Evolutionary conservation across 257 asterid genomes (phyloP).

Genomic region (Haberlea rhodopensis): DNA sequence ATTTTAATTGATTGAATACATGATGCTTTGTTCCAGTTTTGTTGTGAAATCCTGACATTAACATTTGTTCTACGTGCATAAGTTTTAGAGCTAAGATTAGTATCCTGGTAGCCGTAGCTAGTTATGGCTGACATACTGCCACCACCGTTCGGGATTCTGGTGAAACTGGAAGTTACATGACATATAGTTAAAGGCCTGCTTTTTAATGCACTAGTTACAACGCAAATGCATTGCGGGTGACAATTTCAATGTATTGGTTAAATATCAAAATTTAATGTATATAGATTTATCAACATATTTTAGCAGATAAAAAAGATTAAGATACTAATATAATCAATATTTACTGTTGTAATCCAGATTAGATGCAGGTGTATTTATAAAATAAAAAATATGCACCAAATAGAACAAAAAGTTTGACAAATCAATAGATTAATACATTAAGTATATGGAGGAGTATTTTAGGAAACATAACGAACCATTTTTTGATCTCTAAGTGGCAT

Average conservation of each 20-base stretch:
- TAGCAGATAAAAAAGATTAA: too few relatives aligned
- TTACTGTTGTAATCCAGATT: too few relatives aligned
- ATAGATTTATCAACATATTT: too few relatives aligned
- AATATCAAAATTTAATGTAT: not conserved
- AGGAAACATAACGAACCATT: not conserved
- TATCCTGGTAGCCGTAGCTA: not conserved
- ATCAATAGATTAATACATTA: not conserved
- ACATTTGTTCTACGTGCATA: not conserved
- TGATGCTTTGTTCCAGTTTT: not conserved
- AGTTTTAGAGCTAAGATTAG: not conserved
- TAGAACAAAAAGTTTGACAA: not conserved
- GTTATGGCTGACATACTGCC: not conserved
- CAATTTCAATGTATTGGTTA: not conserved
- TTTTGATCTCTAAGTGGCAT: not conserved
- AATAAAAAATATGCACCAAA: not conserved
- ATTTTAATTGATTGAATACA: not conserved
- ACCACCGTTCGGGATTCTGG: not conserved
- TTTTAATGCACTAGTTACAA: too few relatives aligned
- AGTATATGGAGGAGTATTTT: not conserved
- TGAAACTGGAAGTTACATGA: too few relatives aligned
- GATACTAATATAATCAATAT: too few relatives aligned
- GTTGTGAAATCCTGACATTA: not conserved
- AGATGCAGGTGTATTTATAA: too few relatives aligned
- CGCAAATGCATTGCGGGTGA: too few relatives aligned
- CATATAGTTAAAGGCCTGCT: too few relatives aligned